Evolutionary conservation across 176 grass and related monocot species (phyloP), one percentile per base, ranked within the genome.

Genomic region (Puya raimondii): DNA sequence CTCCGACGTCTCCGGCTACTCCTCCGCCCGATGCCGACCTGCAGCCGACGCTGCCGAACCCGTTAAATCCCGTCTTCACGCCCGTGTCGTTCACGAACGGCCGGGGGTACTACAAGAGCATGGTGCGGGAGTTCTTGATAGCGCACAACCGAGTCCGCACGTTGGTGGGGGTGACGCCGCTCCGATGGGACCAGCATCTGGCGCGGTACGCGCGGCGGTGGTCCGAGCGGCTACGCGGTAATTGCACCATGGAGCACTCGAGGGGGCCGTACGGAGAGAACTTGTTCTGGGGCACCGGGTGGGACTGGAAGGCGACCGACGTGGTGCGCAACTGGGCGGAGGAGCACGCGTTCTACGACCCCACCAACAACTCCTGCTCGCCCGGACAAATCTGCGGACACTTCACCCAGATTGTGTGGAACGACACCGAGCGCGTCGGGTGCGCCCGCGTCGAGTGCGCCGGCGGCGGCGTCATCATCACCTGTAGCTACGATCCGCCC

Each of bases 341-440:
- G 49, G 73, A 76, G 73, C 14, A 9, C 15, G 0, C 10, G 14
- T 54, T 66, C 73, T 76, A 76, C 50, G 22, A 76, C 63, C 64
- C 9, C 10, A n/a, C 23, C 23, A 49, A 49, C 64, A 48, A 54
- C 23, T 21, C 63, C 3, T 76, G 73, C 64, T 11, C 1, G 9
- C 12, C 49, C 1, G 73, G 50, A 9, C 12, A 67, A 50, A 18
- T 66, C 33, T 73, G 71, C 56, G 71, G 71, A 27, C 71, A 73
- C 56, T 73, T 63, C 71, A 73, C 71, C 14, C 73, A 76, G 64
- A 52, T 76, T 9, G 73, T 76, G 23, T 76, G 73, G 73, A 76
- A 76, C 50, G 54, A 27, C 15, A 67, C 73, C 3, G 7, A 11
- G 25, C 27, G n/a, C 14, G 54, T 73, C 14, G 71, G 71, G 10